Percentiles rank a stretch among this genome's conserved stretches.
Conservation (phyloP, 257 asterid species). For the Ilex aquifolium region DNA sequence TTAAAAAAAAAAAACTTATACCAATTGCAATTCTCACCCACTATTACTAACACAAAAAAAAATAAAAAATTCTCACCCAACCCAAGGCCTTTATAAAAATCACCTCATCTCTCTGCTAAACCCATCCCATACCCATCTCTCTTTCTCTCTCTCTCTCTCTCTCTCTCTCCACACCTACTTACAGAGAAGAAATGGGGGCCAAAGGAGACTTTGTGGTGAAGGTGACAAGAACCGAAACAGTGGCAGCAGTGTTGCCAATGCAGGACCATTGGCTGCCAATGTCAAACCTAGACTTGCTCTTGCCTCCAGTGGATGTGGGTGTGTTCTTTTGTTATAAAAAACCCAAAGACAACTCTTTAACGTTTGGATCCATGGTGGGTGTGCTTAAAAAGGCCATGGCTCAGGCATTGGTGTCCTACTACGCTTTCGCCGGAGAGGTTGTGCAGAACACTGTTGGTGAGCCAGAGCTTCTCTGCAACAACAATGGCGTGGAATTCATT, state of each 20-base stretch:
- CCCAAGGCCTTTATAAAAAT: too few species aligned
- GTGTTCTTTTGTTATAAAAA: slow-evolving; percentile 6
- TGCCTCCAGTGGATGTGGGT: slow-evolving; percentile 7
- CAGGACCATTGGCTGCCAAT: slow-evolving; percentile 15
- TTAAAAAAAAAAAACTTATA: too few species aligned
- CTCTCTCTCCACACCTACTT: too few species aligned
- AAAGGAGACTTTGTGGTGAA: not conserved
- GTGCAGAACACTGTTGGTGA: slow-evolving; percentile 7
- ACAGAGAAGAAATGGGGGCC: not conserved
- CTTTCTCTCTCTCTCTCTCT: too few species aligned
- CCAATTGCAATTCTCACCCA: too few species aligned
- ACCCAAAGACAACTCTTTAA: not conserved
- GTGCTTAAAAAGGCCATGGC: slow-evolving; percentile 2
- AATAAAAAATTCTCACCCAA: too few species aligned
- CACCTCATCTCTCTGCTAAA: too few species aligned
- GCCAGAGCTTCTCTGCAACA: slow-evolving; percentile 12
- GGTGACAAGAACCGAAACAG: slow-evolving; percentile 4
- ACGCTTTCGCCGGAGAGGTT: slow-evolving; percentile 9
- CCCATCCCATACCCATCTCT: too few species aligned
- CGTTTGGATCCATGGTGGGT: not conserved
- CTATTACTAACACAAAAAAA: too few species aligned
- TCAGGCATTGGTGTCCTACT: slow-evolving; percentile 9
- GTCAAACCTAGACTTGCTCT: slow-evolving; percentile 13
- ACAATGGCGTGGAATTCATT: slow-evolving; percentile 2
- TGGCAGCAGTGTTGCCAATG: slow-evolving; percentile 8